Base-by-base conservation (phyloP, 257 asterid genomes). In the Knoxia roxburghii region DNA sequence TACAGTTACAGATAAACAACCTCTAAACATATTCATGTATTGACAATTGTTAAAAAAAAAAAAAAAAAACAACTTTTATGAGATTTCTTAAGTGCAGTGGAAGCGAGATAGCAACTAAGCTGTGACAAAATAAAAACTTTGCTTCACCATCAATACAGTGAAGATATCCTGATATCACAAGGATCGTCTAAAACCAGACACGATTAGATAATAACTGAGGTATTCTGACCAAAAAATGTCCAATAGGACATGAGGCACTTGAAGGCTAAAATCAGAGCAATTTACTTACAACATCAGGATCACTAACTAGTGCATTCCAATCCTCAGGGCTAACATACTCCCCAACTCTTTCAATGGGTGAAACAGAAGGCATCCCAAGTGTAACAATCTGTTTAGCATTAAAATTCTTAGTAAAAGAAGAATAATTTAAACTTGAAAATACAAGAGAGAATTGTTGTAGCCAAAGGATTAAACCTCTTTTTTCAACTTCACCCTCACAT, bases 401-500 rank as follows among this genome's bases (percentile, higher is more conserved):
- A 49, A 32, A 43, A 11, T 30, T 52, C 30, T 65, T 21, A 29
- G 10, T 5, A 23, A 17, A 27, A 32, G 51, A 60, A 62, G 54
- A 73, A n/a, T 3, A 30, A 30, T n/a, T n/a, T n/a, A n/a, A n/a
- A n/a, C n/a, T n/a, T n/a, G n/a, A n/a, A n/a, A n/a, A n/a, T n/a
- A n/a, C n/a, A n/a, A 57, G 21, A 63, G 64, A 49, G 8, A 21
- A 69, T 15, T 55, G 69, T 56, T 73, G 40, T 61, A n/a, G 32
- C 37, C 17, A 26, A 49, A 40, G 27, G n/a, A 78, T 10, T n/a
- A 11, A 75, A 89, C 99, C 96, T 94, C 97, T 66, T 87, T 85
- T 77, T 94, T 94, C 77, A 94, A 83, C 78, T 94, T 94, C 75
- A 94, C 96, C 79, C 99, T 87, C 83, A 94, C 96, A 68, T 90